Evolutionary conservation across 306 rosid genomes (phyloP), one percentile per base, ranked within the genome.

Genomic region (Prunus campanulata): DNA sequence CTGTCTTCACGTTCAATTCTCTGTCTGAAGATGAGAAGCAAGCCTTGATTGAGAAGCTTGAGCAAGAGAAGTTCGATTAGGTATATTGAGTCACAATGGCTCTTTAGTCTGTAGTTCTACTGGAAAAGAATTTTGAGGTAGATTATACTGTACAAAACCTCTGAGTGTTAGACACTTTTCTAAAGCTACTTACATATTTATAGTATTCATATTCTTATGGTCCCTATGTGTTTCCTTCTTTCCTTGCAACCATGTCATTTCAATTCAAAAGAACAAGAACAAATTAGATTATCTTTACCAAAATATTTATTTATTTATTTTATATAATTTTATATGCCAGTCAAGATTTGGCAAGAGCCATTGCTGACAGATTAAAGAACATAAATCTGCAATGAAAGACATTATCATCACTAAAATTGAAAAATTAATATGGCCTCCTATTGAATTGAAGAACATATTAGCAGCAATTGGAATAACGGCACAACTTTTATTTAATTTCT

Each of bases 1-100:
- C 97, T 13, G 96, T 94, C 63, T 94, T 92, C 90, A 80, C 79
- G 76, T 94, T 94, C 87, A 85, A 89, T 65, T 81, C 97, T 66
- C 89, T 95, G 55, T 71, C 70, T 1, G 96, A 87, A 51, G 85
- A 88, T 27, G 90, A 95, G 72, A 92, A 84, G 88, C 76, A 72
- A 79, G 84, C 85, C 47, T 83, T 95, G 88, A 71, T 89, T 60
- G 82, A 84, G 79, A 90, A 89, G 85, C 84, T 95, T 47, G 91
- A 92, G 77, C 93, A 83, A 76, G 86, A 80, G 61, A 80, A 87
- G 71, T 12, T 66, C 14, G 39, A 79, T 63, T 84, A 81, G 70
- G 18, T 7, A 51, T 39, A 20, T 46, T 67, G 29, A 39, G 44
- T 73, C 66, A 1, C 39, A 9, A 6, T 20, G 67, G 14, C 55